Evolutionary conservation across 2,329 filamentous ascomycete species (phyloP).

Genomic region (Fusarium sp.): DNA sequence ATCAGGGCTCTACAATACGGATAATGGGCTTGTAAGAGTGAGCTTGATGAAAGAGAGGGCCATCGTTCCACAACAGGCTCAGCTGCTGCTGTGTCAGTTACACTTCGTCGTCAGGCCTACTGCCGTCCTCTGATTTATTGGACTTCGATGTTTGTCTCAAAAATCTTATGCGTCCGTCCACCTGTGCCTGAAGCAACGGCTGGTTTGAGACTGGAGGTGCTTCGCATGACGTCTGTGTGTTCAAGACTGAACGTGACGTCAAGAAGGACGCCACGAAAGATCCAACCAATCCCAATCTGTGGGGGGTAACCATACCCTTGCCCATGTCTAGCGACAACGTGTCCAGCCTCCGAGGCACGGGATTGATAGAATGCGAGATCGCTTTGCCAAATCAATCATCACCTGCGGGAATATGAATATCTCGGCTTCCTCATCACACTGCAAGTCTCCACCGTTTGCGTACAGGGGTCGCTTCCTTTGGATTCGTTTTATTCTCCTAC

Average conservation of each 20-base stretch:
- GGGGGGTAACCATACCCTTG: conserved; percentile 31
- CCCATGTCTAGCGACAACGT: conserved; percentile 45
- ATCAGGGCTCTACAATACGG: conserved; percentile 6
- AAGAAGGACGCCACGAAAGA: conserved; percentile 46
- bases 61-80: conserved; percentile 18
- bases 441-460: conserved; percentile 6
- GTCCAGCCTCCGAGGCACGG: conserved; percentile 29
- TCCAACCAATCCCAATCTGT: conserved; percentile 48
- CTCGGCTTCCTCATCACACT: conserved; percentile 7
- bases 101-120: conserved; percentile 1
- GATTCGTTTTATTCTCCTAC: not conserved
- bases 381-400: not conserved
- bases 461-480: conserved; percentile 16
- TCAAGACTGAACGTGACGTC: conserved; percentile 43
- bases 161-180: conserved; percentile 28
- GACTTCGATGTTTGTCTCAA: conserved; percentile 22
- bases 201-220: conserved; percentile 32
- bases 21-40: not conserved
- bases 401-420: not conserved
- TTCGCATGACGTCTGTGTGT: conserved; percentile 45
- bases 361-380: conserved; percentile 3
- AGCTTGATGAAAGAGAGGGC: not conserved
- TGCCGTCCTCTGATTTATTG: conserved; percentile 8
- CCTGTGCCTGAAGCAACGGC: conserved; percentile 40
- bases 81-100: conserved; percentile 24